Conservation (phyloP, 305 asterid genomes). For the Fraxinus sp. region DNA sequence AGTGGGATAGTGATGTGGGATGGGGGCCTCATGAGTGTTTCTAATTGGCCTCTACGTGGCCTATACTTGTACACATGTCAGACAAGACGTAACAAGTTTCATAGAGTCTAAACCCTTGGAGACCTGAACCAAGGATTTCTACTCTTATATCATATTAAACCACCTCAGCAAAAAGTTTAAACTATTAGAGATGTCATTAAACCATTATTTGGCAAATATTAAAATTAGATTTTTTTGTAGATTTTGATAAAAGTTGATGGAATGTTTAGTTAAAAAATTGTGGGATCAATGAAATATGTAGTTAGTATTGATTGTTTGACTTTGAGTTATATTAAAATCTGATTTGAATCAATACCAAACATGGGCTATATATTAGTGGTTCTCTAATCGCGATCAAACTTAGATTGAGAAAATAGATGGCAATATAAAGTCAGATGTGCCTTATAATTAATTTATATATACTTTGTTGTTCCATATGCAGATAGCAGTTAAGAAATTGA, state of each 20-base stretch:
- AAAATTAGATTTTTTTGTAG: too few relatives aligned
- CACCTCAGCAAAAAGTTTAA: not conserved
- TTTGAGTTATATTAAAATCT: too few relatives aligned
- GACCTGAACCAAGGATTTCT: not conserved
- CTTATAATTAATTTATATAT: not conserved
- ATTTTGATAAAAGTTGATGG: too few relatives aligned
- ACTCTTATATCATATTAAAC: not conserved
- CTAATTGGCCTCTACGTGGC: not conserved
- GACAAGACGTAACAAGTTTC: too few relatives aligned
- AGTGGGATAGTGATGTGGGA: not conserved
- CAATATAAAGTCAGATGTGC: not conserved
- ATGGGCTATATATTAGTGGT: not conserved
- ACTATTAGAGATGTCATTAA: not conserved
- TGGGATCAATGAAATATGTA: too few relatives aligned
- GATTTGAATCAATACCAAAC: too few relatives aligned
- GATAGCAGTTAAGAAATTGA: conserved; percentile 86
- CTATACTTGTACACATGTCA: not conserved
- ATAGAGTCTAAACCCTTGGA: too few relatives aligned
- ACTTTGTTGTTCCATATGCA: conserved; percentile 8
- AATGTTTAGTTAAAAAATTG: too few relatives aligned
- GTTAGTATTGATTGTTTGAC: too few relatives aligned
- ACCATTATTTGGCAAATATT: too few relatives aligned
- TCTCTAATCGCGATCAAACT: not conserved
- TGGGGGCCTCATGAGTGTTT: not conserved
- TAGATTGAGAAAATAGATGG: not conserved